Evolutionary conservation across 2,329 filamentous ascomycete species (phyloP).

Genomic region (Metarhizium anisopliae): DNA sequence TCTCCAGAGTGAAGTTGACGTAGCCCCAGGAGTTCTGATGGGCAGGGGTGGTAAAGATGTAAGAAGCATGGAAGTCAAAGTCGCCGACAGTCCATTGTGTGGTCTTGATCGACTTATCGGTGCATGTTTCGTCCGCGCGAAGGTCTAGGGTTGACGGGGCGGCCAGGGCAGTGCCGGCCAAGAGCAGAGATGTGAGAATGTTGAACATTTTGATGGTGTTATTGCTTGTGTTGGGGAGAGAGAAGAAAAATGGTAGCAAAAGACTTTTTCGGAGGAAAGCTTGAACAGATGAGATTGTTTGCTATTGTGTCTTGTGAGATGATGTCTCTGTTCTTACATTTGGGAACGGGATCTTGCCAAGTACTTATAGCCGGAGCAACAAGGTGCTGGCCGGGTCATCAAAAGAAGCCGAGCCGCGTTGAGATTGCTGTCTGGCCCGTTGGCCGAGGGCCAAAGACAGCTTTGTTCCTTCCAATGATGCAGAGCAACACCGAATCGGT

Average conservation of each 20-base stretch:
- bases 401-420: neutral
- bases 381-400: neutral
- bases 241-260: neutral
- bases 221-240: neutral
- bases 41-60: constrained; percentile 39
- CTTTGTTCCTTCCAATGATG: neutral
- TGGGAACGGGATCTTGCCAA: neutral
- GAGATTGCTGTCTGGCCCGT: neutral
- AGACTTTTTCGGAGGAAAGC: neutral
- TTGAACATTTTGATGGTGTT: constrained; percentile 7
- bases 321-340: neutral
- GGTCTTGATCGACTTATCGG: constrained; percentile 11
- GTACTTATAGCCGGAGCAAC: constrained; percentile 1
- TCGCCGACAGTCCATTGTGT: constrained; percentile 29
- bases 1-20: constrained; percentile 40
- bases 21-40: constrained; percentile 41
- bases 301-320: neutral
- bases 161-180: constrained; percentile 16
- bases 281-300: neutral
- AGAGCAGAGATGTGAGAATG: constrained; percentile 13
- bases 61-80: constrained; percentile 41
- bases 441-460: neutral
- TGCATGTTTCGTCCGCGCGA: constrained; percentile 11
- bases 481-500: neutral
- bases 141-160: constrained; percentile 10